These are phyloP conservation scores for Termitomyces sp. DNA, from an alignment of 768 basidiomycete species.

Conservation along the genomic window DNA sequence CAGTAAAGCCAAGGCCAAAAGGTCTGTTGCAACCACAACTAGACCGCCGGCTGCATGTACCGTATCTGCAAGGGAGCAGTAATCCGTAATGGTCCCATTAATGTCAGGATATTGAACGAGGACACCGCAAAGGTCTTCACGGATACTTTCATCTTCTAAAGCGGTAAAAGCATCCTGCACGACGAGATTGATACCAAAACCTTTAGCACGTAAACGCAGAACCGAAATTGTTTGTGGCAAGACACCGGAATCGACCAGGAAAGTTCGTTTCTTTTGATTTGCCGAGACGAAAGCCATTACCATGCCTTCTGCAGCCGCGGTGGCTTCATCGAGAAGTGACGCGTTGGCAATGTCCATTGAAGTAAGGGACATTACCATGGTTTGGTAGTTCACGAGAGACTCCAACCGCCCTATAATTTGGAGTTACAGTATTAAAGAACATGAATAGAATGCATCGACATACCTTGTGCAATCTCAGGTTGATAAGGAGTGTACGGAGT, in stretches of 20 bases:
- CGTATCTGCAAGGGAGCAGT: constrained; percentile 51
- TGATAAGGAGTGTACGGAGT: constrained; percentile 96
- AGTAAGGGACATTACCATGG: constrained; percentile 92
- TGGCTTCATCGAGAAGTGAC: constrained; percentile 91
- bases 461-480: constrained; percentile 97
- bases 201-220: constrained; percentile 84
- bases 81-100: constrained; percentile 78
- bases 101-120: constrained; percentile 94
- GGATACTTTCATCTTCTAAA: constrained; percentile 46
- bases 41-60: constrained; percentile 76
- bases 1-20: constrained; percentile 87
- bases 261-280: constrained; percentile 70
- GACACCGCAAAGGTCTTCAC: constrained; percentile 72
- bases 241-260: constrained; percentile 81
- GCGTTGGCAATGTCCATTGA: constrained; percentile 95
- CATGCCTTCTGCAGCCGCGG: constrained; percentile 95
- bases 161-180: constrained; percentile 54
- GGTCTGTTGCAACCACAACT: constrained; percentile 84
- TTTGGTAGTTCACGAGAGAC: constrained; percentile 94
- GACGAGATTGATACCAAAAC: constrained; percentile 83
- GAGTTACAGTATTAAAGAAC: not conserved
- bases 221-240: constrained; percentile 89
- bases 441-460: constrained; percentile 6
- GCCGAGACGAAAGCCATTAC: constrained; percentile 79
- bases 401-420: constrained; percentile 78